These are phyloP conservation scores for Aspergillus phoenicis DNA, from an alignment of 2,329 filamentous ascomycete species.

Conservation along the genomic window DNA sequence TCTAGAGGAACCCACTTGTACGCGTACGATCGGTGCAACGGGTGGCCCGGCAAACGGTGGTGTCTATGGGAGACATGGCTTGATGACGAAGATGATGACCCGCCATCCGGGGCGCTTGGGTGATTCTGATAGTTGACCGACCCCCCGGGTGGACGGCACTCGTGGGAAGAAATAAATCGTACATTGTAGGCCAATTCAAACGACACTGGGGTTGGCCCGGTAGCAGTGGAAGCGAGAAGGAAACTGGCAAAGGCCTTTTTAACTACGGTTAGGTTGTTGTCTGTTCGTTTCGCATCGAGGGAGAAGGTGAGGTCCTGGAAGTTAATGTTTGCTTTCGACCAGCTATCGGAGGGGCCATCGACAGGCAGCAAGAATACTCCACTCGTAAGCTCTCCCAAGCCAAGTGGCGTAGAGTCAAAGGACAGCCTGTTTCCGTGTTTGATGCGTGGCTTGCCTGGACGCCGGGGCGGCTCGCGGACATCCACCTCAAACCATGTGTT, in stretches of 20 bases:
- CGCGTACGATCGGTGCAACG: constrained; percentile 39
- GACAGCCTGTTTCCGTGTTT: constrained; percentile 44
- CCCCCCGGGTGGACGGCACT: constrained; percentile 52
- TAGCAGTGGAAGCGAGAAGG: constrained; percentile 17
- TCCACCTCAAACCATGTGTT: constrained; percentile 56
- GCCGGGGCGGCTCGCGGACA: constrained; percentile 34
- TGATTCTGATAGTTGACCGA: constrained; percentile 21
- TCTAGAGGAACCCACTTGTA: constrained; percentile 37
- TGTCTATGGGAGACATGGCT: constrained; percentile 15
- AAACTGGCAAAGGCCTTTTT: constrained; percentile 33
- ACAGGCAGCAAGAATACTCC: constrained; percentile 43
- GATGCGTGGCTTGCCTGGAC: constrained; percentile 45
- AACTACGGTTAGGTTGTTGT: constrained; percentile 21
- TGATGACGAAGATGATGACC: constrained; percentile 8
- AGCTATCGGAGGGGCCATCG: constrained; percentile 27
- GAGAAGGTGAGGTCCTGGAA: constrained; percentile 31
- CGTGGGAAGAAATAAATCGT: constrained; percentile 58
- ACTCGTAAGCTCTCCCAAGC: constrained; percentile 40
- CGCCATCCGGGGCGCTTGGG: neutral
- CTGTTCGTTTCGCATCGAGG: constrained; percentile 20
- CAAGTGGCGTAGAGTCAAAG: constrained; percentile 44
- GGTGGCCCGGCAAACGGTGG: constrained; percentile 41
- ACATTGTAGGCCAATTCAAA: constrained; percentile 54
- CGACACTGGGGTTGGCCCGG: constrained; percentile 25
- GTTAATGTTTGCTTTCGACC: constrained; percentile 19